Percentiles rank a stretch among this genome's conserved stretches.
Conservation (phyloP, 441 rosid species). For the Brassica balearica region DNA sequence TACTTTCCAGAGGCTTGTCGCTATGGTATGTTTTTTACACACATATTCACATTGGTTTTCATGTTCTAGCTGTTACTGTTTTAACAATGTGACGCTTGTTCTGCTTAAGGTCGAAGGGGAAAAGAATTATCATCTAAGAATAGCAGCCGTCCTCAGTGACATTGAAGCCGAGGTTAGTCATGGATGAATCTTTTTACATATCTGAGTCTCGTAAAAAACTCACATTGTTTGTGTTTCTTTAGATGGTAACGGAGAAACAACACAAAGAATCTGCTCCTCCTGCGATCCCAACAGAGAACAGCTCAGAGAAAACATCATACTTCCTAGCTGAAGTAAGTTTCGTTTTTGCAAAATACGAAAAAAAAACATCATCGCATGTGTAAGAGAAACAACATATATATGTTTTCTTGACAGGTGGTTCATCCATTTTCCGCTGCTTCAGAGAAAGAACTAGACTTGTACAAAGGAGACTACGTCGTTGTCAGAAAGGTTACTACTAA, state of each 20-base stretch:
- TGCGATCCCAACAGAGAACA: constrained; percentile 58
- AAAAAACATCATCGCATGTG: not conserved
- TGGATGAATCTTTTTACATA: not conserved
- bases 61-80: constrained; percentile 8
- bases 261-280: constrained; percentile 94
- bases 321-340: constrained; percentile 87
- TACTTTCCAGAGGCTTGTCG: constrained; percentile 88
- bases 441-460: constrained; percentile 72
- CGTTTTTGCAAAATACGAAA: not conserved
- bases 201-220: not conserved
- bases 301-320: constrained; percentile 72
- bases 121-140: constrained; percentile 80
- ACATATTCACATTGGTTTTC: constrained; percentile 11
- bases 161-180: constrained; percentile 94
- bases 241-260: constrained; percentile 97
- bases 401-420: constrained; percentile 52
- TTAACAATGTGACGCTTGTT: constrained; percentile 16
- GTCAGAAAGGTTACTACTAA: constrained; percentile 58
- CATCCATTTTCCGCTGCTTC: constrained; percentile 66
- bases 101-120: constrained; percentile 85
- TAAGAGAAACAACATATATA: constrained; percentile 1
- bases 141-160: constrained; percentile 88
- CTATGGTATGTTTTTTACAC: constrained; percentile 62
- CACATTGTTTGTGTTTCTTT: constrained; percentile 26
- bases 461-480: constrained; percentile 69